Base-by-base conservation (phyloP, 495 filamentous ascomycete species). In the Penicillium atrosanguineum region DNA sequence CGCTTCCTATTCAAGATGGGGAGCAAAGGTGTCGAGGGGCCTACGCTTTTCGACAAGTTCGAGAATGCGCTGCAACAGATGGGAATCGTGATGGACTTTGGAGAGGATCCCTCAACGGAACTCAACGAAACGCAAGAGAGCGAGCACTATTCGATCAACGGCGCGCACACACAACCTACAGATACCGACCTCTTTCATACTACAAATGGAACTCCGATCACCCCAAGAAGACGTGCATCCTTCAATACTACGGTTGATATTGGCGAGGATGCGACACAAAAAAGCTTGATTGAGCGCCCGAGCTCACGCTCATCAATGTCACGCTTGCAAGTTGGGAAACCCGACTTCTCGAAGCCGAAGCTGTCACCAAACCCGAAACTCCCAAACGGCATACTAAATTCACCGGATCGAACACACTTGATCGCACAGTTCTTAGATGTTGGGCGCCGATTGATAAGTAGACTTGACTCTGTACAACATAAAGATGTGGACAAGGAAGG, bases 1-100 rank as follows among this genome's bases (percentile, higher is more conserved):
- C 83, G 87, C 65, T 84, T 91, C 65, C 69, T 96, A 53, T 86
- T 95, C 66, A 87, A 86, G 69, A 85, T 96, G 72, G 88, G 89
- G 37, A 84, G 82, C 58, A 70, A 79, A 60, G 67, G 65, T 19
- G 60, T 71, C 44, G 42, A 60, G 52, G 77, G 74, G 41, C 56
- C 73, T 39, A 76, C 75, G 2, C 69, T 91, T 16, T 82, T 83
- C 48, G 81, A 86, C 46, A 85, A 81, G 50, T 89, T 92, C 62
- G 81, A 86, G 68, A 76, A 72, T 37, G 57, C 85, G 43, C 76
- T 94, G 57, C 75, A 76, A 34, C 73, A 78, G 48, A 76, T 87
- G 75, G 85, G 83, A 34, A 89, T 92, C 56, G 77, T 83, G 31
- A 75, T 91, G 55, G 80, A 86, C 47, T 70, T 85, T 45, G 81